Conservation (phyloP, 192 early-diverging fungal genomes). For the Podila verticillata region DNA sequence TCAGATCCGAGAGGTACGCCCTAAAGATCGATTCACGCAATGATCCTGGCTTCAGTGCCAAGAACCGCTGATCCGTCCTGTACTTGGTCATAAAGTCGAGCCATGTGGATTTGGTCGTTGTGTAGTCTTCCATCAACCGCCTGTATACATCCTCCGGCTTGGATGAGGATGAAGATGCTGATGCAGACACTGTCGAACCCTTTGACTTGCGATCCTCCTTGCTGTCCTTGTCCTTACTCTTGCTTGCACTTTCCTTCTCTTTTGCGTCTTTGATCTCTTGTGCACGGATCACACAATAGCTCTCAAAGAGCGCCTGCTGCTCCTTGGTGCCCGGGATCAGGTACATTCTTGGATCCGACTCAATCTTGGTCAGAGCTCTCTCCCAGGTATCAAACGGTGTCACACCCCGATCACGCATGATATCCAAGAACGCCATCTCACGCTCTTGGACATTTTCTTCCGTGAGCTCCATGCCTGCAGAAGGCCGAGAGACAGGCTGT, state of each 20-base stretch:
- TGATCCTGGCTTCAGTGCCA: constrained; percentile 62
- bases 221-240: constrained; percentile 18
- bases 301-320: constrained; percentile 72
- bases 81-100: constrained; percentile 80
- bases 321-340: constrained; percentile 56
- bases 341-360: constrained; percentile 62
- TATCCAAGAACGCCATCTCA: constrained; percentile 27
- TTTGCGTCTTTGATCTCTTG: constrained; percentile 64
- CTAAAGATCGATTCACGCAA: constrained; percentile 72
- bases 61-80: constrained; percentile 71
- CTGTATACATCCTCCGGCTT: constrained; percentile 65
- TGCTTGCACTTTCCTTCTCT: constrained; percentile 42
- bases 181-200: constrained; percentile 1
- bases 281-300: constrained; percentile 74
- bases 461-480: constrained; percentile 10
- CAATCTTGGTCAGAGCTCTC: constrained; percentile 72
- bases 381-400: constrained; percentile 83
- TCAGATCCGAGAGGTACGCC: constrained; percentile 65
- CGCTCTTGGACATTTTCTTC: constrained; percentile 35
- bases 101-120: constrained; percentile 66
- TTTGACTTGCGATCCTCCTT: constrained; percentile 5
- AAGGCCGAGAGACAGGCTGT: too few relatives aligned
- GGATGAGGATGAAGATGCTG: constrained; percentile 17
- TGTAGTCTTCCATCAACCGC: constrained; percentile 65
- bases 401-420: constrained; percentile 75